Evolutionary conservation across 2,329 filamentous ascomycete genomes (phyloP).

Genomic region (Chaetomiaceae sp.): DNA sequence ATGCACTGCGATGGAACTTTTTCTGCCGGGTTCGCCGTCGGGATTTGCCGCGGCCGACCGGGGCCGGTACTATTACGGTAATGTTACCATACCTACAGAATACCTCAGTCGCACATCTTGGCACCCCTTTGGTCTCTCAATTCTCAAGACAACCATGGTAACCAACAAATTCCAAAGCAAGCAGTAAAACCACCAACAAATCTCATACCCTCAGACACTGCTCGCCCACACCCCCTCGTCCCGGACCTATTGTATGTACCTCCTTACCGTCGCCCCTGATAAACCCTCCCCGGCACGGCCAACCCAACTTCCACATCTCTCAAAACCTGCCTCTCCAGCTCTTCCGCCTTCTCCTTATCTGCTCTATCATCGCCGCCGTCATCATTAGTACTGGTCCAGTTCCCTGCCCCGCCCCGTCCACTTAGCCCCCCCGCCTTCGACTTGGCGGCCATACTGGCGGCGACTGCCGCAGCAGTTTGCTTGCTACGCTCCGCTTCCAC

Average conservation of each 20-base stretch:
- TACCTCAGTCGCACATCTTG: not conserved
- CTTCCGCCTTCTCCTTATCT: constrained; percentile 33
- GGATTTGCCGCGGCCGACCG: constrained; percentile 18
- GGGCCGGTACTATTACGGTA: not conserved
- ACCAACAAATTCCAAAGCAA: no score
- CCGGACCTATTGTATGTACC: no score
- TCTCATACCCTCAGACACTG: no score
- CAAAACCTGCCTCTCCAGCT: constrained; percentile 41
- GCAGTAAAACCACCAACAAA: no score
- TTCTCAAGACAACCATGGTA: no score
- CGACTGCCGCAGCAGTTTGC: constrained; percentile 25
- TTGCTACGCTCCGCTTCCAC: constrained; percentile 34
- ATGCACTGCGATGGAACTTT: constrained; percentile 19
- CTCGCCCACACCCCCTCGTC: no score
- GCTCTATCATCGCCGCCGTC: constrained; percentile 29
- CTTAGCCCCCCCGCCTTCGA: constrained; percentile 28
- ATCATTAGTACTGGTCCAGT: constrained; percentile 38
- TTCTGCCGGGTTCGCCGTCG: constrained; percentile 18
- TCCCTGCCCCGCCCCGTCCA: constrained; percentile 57
- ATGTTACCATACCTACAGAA: no score
- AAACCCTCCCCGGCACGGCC: constrained; percentile 43
- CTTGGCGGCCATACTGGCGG: constrained; percentile 27
- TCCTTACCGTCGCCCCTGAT: constrained; percentile 23
- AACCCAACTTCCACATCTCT: constrained; percentile 47
- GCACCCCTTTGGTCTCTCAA: no score